phyloP scores from a whole-genome alignment of 441 rosid species.

The Euphorbia celastroides region DNA sequence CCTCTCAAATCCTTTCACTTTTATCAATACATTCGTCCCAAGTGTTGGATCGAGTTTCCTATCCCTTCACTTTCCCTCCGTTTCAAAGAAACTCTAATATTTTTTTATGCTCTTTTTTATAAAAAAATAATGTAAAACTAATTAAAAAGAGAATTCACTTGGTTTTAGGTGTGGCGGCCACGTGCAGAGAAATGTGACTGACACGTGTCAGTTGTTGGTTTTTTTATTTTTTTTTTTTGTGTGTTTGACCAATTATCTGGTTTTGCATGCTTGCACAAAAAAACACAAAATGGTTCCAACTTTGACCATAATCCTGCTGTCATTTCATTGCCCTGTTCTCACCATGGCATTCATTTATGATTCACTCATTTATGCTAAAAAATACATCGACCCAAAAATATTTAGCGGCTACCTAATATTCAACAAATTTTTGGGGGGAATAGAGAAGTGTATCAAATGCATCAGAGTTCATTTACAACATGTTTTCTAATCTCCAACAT shows the following conservation, averaged over 20 bases:
- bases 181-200: constrained; percentile 51
- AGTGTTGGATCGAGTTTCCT: too few species aligned
- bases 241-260: constrained; percentile 40
- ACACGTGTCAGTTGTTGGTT: constrained; percentile 34
- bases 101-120: too few species aligned
- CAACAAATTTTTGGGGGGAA: too few species aligned
- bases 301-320: constrained; percentile 36
- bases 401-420: too few species aligned
- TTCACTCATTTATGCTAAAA: background rate
- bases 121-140: background rate
- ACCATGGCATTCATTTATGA: background rate
- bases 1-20: too few species aligned
- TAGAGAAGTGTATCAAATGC: too few species aligned
- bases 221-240: constrained; percentile 9
- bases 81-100: too few species aligned
- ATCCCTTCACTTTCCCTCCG: too few species aligned
- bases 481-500: too few species aligned
- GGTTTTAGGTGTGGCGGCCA: constrained; percentile 56
- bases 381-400: too few species aligned
- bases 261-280: constrained; percentile 59
- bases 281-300: constrained; percentile 25
- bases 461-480: too few species aligned
- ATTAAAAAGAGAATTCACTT: constrained; percentile 21
- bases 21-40: too few species aligned
- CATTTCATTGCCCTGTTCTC: background rate